Evolutionary conservation across 106 monocot species (phyloP).

Genomic region (Acorus gramineus): DNA sequence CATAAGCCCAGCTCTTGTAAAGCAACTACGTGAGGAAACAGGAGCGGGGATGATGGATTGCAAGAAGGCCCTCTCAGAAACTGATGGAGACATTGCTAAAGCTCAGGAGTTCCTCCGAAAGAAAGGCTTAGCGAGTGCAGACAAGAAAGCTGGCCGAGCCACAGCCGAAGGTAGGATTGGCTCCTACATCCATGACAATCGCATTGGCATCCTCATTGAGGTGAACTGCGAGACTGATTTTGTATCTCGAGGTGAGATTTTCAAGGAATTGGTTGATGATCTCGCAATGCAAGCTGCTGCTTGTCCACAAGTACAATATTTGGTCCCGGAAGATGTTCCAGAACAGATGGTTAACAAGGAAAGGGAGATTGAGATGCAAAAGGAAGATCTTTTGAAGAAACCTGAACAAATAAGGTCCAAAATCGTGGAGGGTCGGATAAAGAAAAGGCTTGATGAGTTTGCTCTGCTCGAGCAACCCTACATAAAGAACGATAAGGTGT

Average conservation of each 20-base stretch:
- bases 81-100: constrained; percentile 67
- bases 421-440: constrained; percentile 89
- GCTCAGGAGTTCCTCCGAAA: constrained; percentile 83
- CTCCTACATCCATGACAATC: constrained; percentile 81
- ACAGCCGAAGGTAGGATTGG: constrained; percentile 93
- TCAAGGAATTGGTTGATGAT: constrained; percentile 85
- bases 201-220: constrained; percentile 89
- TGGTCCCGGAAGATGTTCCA: constrained; percentile 77
- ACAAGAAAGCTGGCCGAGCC: constrained; percentile 74
- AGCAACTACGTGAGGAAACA: constrained; percentile 85
- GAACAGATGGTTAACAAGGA: constrained; percentile 72
- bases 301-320: constrained; percentile 71
- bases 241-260: constrained; percentile 82
- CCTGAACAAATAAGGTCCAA: constrained; percentile 83
- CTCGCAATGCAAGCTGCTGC: constrained; percentile 99
- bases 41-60: constrained; percentile 99
- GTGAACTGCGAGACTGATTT: constrained; percentile 98
- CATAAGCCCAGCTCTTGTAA: constrained; percentile 72
- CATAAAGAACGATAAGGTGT: constrained; percentile 86
- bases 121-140: constrained; percentile 89
- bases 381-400: constrained; percentile 75
- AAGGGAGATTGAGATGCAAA: constrained; percentile 87
- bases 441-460: constrained; percentile 76
- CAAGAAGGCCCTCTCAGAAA: constrained; percentile 82
- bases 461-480: constrained; percentile 88